Evolutionary conservation across 495 filamentous ascomycete genomes (phyloP), one percentile per base, ranked within the genome.

Genomic region (Parathielavia hyrcaniae): DNA sequence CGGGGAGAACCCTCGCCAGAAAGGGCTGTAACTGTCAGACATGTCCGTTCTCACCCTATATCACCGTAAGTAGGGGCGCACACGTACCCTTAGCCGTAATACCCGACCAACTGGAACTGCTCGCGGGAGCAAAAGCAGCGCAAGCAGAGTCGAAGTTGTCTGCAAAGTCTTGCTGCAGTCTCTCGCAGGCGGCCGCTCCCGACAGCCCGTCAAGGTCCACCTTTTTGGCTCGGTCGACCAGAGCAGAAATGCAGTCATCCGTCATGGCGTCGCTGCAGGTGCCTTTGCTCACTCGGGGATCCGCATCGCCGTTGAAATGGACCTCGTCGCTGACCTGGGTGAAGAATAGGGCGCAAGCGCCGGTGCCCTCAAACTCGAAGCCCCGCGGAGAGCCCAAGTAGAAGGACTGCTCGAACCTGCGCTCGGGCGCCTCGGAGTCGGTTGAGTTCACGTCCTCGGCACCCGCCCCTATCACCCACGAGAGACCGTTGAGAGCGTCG

Each of bases 311-410:
- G n/a, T n/a, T n/a, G 16, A 53, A 53, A 39, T 10, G 4, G 17
- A 59, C 56, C 12, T 19, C 16, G 4, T 46, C 48, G 26, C 40
- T 53, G 30, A 53, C 41, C 10, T 51, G 5, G n/a, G 22, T 46
- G 32, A 59, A 59, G 49, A 59, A 59, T 0, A 59, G 23, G 2
- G 49, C 56, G 34, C 56, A 59, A 4, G 40, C 39, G 7, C 46
- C 36, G 2, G 39, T 50, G 26, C 30, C 22, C n/a, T 20, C 36
- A 14, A 44, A 32, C 5, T 41, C 36, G 10, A 53, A 53, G 19
- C 39, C 41, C 0, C 38, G 13, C 12, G 49, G 56, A 1, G 39
- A 45, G 36, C 39, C 56, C 16, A 59, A 49, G 14, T 59, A 59
- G 49, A 59, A 59, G 19, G 5, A 35, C 30, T 59, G 49, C 16